Evolutionary conservation across 2,329 filamentous ascomycete genomes (phyloP), one percentile per base, ranked within the genome.

Genomic region (Mollisia scopiformis): DNA sequence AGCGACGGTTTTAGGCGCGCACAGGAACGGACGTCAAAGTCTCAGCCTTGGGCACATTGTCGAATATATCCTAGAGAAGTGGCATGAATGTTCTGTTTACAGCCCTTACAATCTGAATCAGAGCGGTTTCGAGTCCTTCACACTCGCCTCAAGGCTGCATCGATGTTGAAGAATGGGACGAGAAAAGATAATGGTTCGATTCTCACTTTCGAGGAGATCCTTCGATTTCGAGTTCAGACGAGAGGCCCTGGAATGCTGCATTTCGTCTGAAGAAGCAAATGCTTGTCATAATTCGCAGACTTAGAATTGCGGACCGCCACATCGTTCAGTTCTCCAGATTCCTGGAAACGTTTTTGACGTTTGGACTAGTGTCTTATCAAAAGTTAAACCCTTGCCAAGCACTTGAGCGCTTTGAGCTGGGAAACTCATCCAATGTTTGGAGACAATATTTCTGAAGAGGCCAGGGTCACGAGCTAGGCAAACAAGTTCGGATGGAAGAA

Each of bases 71-170:
- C 33, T 30, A 23, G 37, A 37, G 35, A 55, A 55, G 54, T 49
- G 41, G 57, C 51, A 49, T 47, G 30, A 55, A 50, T 23, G 21
- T 49, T 57, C 35, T n/a, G 19, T 51, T 60, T n/a, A 41, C 43
- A 28, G 10, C 33, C 7, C 52, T 55, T 16, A 54, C 21, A 25
- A 16, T 23, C 27, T 57, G 55, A 57, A 39, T 39, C 55, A 57
- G 28, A 21, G 10, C 23, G 6, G 41, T 57, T 51, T 57, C 31
- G 25, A 50, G 25, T 33, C 28, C 27, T 14, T 33, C 16, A 35
- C n/a, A 28, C 2, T 39, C 8, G 37, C 30, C 14, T 43, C 35
- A 28, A 31, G 13, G 28, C 37, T 55, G 35, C 33, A 25, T 10
- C 35, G 13, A 51, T 16, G 30, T 43, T 49, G 10, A 23, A 57